A percentile compares a stretch with the other conserved stretches of the same genome.
Evolutionary conservation across 805 yeast genomes (phyloP).

Genomic region (Ogataea ganodermae): DNA sequence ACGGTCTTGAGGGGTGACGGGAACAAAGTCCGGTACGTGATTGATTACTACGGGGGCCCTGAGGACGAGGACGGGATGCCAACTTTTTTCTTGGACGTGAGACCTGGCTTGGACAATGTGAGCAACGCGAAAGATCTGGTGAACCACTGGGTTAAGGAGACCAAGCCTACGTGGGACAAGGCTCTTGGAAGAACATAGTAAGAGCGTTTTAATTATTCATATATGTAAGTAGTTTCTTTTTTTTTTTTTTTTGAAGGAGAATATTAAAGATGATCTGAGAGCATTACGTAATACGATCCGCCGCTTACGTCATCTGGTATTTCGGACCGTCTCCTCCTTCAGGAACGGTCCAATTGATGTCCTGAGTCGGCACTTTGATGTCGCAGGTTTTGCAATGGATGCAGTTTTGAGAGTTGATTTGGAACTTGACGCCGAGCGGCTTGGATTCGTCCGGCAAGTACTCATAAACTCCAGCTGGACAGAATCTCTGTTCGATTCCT

Average conservation of each 20-base stretch:
- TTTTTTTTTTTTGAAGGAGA: not conserved
- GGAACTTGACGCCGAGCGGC: slow-evolving; percentile 73
- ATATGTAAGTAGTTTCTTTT: not conserved
- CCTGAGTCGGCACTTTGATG: slow-evolving; percentile 93
- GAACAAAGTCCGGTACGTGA: slow-evolving; percentile 83
- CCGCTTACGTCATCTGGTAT: slow-evolving; percentile 67
- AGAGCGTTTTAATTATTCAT: not conserved
- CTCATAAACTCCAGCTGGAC: slow-evolving; percentile 99
- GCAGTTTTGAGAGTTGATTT: slow-evolving; percentile 95
- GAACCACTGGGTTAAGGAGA: slow-evolving; percentile 51
- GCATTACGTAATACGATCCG: not conserved
- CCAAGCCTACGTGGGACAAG: slow-evolving; percentile 63
- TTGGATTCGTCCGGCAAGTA: slow-evolving; percentile 66
- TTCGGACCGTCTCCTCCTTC: slow-evolving; percentile 99
- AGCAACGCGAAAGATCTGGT: slow-evolving; percentile 69
- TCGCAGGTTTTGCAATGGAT: slow-evolving; percentile 99
- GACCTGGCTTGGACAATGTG: slow-evolving; percentile 86
- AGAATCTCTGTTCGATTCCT: slow-evolving; percentile 89
- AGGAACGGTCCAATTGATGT: slow-evolving; percentile 95
- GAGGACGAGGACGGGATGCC: slow-evolving; percentile 86
- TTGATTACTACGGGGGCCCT: slow-evolving; percentile 96
- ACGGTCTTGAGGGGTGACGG: slow-evolving; percentile 77
- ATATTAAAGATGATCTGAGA: not conserved
- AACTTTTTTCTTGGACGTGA: slow-evolving; percentile 85
- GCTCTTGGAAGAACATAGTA: slow-evolving; percentile 58